Conservation (phyloP, 2,329 filamentous ascomycete genomes). For the Trichoderma endophyticum region DNA sequence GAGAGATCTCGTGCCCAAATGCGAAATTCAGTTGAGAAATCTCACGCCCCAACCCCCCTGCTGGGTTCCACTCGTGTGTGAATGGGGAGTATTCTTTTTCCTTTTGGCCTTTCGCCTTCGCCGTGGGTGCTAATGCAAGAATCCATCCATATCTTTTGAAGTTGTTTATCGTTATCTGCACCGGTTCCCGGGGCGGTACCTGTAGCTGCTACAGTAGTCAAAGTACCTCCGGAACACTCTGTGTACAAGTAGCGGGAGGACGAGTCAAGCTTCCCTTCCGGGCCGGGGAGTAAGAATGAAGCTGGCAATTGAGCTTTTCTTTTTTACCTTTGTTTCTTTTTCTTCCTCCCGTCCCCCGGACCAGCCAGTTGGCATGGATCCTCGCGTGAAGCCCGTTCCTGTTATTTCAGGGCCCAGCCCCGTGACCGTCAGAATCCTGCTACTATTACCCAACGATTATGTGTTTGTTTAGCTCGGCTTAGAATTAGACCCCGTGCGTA, state of each 20-base stretch:
- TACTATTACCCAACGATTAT: background rate
- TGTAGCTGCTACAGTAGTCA: background rate
- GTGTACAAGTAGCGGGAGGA: background rate
- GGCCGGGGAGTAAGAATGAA: background rate
- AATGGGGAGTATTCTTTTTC: background rate
- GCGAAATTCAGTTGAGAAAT: background rate
- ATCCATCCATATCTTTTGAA: too few relatives aligned
- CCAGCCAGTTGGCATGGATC: background rate
- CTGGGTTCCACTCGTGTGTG: background rate
- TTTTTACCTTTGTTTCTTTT: background rate
- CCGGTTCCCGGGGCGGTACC: background rate
- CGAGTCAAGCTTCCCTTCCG: constrained; percentile 5
- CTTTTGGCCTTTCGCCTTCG: background rate
- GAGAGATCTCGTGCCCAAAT: constrained; percentile 10
- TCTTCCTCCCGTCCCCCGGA: background rate
- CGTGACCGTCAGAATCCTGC: background rate
- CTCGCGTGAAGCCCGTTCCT: background rate
- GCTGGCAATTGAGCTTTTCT: too few relatives aligned
- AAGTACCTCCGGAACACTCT: background rate
- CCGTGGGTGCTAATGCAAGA: background rate
- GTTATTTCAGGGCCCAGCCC: constrained; percentile 7
- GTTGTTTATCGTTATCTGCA: background rate
- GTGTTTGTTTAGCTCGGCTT: background rate
- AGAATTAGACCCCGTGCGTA: background rate
- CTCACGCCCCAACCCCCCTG: background rate